Base-by-base conservation (phyloP, 2,329 filamentous ascomycete species). In the Metarhizium guizhouense region DNA sequence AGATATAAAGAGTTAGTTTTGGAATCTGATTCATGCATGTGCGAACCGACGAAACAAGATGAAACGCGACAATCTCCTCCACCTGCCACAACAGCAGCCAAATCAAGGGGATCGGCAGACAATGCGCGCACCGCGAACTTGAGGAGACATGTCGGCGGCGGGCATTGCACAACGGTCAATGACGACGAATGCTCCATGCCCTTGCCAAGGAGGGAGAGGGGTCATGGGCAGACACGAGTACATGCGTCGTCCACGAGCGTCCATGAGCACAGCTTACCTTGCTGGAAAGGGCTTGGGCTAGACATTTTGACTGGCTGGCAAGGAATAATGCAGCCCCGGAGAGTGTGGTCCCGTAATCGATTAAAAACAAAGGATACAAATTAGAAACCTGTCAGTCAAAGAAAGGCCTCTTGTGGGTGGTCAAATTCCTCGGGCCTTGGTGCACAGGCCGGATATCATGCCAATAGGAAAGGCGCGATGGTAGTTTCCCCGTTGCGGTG, bases 1-100 rank as follows among this genome's bases (percentile, higher is more conserved):
- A 38, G 54, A 54, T 47, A 60, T 20, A 49, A 49, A 49, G 38
- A 38, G 54, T 52, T 40, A 40, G 51, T 42, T 54, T 54, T 48
- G 38, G 55, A 40, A 51, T 40, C 38, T 29, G 52, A 49, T 49
- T 30, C 47, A 53, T 51, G 7, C 29, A 42, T 48, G 34, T 32
- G 38, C 42, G 42, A 51, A 51, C 16, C 52, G 34, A 54, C 34
- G 45, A 18, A 58, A 53, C 25, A 50, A 61, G 40, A 43, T 62
- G 62, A 63, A 63, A 64, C 62, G 62, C 54, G 60, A 59, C 55
- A 57, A 59, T 59, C 47, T 58, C 51, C 51, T 52, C 48, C 50
- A 51, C 53, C 53, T 57, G 58, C 54, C 54, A 55, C 59, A 56
- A 53, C 54, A 57, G 48, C 36, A 36, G 43, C 20, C 30, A 49